phyloP scores from a whole-genome alignment of 805 yeast genomes.

The Cyberlindnera meyerae region DNA sequence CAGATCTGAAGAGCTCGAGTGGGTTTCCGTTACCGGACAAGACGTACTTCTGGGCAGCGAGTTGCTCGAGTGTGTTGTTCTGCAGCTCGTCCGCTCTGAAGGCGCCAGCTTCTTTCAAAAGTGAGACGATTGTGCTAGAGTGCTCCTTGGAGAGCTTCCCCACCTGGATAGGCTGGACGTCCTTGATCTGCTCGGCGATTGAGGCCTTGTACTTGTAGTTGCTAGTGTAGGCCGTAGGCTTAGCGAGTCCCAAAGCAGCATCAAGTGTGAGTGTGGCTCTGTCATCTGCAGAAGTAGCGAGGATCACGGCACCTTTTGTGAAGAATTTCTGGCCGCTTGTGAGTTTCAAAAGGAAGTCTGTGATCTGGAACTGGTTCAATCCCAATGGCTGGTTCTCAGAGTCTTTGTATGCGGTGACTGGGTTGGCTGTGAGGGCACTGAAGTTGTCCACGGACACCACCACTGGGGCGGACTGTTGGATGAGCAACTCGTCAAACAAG shows the following conservation, averaged over 20 bases:
- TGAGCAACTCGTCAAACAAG: slow-evolving; percentile 50
- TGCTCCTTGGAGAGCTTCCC: slow-evolving; percentile 42
- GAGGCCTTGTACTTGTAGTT: slow-evolving; percentile 46
- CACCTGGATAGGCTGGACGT: slow-evolving; percentile 36
- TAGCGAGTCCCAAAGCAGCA: slow-evolving; percentile 49
- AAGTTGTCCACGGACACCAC: slow-evolving; percentile 71
- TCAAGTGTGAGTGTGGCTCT: slow-evolving; percentile 50
- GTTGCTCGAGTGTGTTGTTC: slow-evolving; percentile 30
- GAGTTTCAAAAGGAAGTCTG: slow-evolving; percentile 48
- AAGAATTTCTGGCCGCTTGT: slow-evolving; percentile 51
- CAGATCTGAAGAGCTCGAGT: slow-evolving; percentile 23
- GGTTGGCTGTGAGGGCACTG: slow-evolving; percentile 51
- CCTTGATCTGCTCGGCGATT: slow-evolving; percentile 43
- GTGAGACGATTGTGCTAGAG: slow-evolving; percentile 37
- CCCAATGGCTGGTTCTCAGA: slow-evolving; percentile 51
- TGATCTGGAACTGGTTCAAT: slow-evolving; percentile 59
- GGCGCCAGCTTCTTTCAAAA: slow-evolving; percentile 36
- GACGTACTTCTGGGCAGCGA: slow-evolving; percentile 46
- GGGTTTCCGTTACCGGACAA: slow-evolving; percentile 67
- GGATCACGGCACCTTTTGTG: slow-evolving; percentile 56
- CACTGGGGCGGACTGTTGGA: slow-evolving; percentile 51
- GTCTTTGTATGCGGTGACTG: slow-evolving; percentile 58
- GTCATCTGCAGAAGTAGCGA: slow-evolving; percentile 57
- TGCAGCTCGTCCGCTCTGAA: slow-evolving; percentile 32
- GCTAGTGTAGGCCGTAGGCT: slow-evolving; percentile 53